Base-by-base conservation (phyloP, 106 monocot genomes). In the Chionographis japonica region DNA sequence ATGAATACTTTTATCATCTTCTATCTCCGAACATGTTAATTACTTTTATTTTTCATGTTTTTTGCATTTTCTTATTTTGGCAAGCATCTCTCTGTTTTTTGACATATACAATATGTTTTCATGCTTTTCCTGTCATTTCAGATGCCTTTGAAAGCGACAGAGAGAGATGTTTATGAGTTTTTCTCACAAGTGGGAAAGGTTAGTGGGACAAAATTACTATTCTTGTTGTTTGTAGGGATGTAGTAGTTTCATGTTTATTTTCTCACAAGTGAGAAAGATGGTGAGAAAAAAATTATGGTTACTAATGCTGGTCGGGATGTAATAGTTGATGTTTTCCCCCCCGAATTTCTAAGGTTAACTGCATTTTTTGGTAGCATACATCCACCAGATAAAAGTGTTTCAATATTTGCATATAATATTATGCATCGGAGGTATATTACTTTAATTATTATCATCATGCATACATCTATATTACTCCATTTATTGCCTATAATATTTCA, bases 111-210 rank as follows among this genome's bases (percentile, higher is more conserved):
- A 27, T 27, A 27, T 27, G 27, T 27, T 27, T 27, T 27, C 37
- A 41, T 13, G 40, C 50, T 15, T 49, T 20, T 60, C 9, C 55
- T 56, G 18, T 15, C 17, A 36, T 51, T 35, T 9, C 77, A 92
- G 88, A 84, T 93, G 81, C 76, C 83, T 42, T 60, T 93, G 79
- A 93, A 88, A 70, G 93, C 93, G 4, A 70, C 52, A 13, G 93
- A 93, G 69, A 78, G 84, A 76, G 93, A 93, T 77, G 79, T 89
- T 54, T 93, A 84, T 40, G 89, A 93, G 62, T 93, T 93, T 66
- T 93, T 93, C 77, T 93, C 89, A 27, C 74, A 77, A 75, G 93
- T 73, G 7, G 93, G 88, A 61, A 93, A 93, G 88, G 93, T 93
- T n/a, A 58, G 80, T 65, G 50, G n/a, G 56, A 54, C 62, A 53